Evolutionary conservation across 2,329 filamentous ascomycete genomes (phyloP), one percentile per base, ranked within the genome.

Genomic region (Catunica adiposa): DNA sequence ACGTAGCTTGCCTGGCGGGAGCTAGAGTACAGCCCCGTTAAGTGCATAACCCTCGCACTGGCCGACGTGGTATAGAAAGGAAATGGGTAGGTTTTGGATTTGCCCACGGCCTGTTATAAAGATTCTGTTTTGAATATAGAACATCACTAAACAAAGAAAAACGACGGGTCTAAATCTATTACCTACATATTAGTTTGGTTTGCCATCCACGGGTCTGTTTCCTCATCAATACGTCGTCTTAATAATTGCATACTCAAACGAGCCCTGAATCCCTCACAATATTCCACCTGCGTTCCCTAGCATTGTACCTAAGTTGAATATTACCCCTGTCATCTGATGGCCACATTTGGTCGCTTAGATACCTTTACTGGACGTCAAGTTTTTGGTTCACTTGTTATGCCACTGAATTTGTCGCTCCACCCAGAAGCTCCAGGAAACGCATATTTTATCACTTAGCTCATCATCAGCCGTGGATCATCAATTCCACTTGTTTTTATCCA

Each of bases 1-100:
- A 54, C 40, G 53, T 54, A 54, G 53, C 53, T 54, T 47, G 40
- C 42, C 40, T 46, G 26, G 26, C 40, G 20, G 7, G n/a, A 44
- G 40, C 40, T 44, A 26, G 29, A n/a, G 17, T 22, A 20, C 22
- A 38, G n/a, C 50, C 50, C n/a, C 50, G 17, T 37, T 52, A 52
- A 22, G 15, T 52, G 50, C 50, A 52, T 48, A 48, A 11, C 9
- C 3, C n/a, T 9, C 4, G 44, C 44, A 25, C 15, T 48, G 2
- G n/a, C 22, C 11, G 20, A 3, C 8, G 6, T 48, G 20, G 44
- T 20, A 25, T 1, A 14, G 44, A 3, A 17, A 48, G 7, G n/a
- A n/a, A n/a, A n/a, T n/a, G n/a, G n/a, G n/a, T n/a, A n/a, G n/a
- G n/a, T n/a, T n/a, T n/a, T n/a, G n/a, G n/a, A n/a, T n/a, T n/a